Evolutionary conservation across 208 protist species (phyloP).

Genomic region (Herpetomonas samuelpessoai): DNA sequence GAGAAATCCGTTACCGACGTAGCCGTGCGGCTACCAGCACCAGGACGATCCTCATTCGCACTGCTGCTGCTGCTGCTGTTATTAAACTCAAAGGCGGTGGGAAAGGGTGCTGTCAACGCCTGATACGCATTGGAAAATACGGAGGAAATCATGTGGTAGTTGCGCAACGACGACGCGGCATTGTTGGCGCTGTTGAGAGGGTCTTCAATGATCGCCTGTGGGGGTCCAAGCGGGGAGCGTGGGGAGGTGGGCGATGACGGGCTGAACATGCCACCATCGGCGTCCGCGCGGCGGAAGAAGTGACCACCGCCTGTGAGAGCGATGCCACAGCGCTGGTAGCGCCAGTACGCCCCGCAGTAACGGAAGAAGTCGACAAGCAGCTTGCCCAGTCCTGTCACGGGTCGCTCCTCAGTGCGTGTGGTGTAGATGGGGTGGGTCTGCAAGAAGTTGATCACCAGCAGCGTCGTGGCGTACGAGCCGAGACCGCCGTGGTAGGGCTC

Average conservation of each 20-base stretch:
- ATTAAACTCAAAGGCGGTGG: background rate
- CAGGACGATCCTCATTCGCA: background rate
- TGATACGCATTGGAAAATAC: constrained; percentile 72
- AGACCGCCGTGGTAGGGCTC: constrained; percentile 93
- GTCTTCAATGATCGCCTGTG: constrained; percentile 71
- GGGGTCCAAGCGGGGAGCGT: constrained; percentile 16
- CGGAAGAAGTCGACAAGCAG: constrained; percentile 93
- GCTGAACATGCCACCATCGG: constrained; percentile 1
- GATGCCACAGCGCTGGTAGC: constrained; percentile 77
- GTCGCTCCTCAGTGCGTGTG: constrained; percentile 32
- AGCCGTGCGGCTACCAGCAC: background rate
- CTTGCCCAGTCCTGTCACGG: constrained; percentile 79
- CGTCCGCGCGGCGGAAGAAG: constrained; percentile 11
- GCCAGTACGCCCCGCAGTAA: constrained; percentile 89
- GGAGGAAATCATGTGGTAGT: constrained; percentile 62
- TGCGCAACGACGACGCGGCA: constrained; percentile 75
- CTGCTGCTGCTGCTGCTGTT: background rate
- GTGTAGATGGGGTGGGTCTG: constrained; percentile 88
- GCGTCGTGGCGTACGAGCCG: constrained; percentile 84
- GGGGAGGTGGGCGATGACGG: constrained; percentile 21
- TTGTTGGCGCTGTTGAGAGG: constrained; percentile 76
- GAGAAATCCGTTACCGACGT: constrained; percentile 17
- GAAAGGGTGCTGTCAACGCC: constrained; percentile 40
- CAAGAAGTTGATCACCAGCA: constrained; percentile 91
- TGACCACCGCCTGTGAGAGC: constrained; percentile 32